Evolutionary conservation across 345 rosid genomes (phyloP), one percentile per base, ranked within the genome.

Genomic region (Corchorus capsularis): DNA sequence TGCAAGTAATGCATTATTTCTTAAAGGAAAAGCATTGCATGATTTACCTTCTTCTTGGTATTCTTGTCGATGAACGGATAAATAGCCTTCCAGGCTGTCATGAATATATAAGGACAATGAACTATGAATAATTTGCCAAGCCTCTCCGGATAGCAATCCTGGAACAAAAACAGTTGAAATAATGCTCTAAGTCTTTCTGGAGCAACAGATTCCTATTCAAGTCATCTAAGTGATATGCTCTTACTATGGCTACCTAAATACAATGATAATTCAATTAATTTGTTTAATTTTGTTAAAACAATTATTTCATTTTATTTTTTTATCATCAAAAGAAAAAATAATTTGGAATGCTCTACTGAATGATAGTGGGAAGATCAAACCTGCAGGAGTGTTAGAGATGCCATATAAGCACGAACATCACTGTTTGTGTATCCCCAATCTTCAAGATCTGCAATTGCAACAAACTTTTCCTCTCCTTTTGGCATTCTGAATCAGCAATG

Each of bases 131-230:
- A 77, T 71, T 90, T 95, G 60, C 90, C 99, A 17, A 95, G 82
- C 82, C 99, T 88, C 86, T 95, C 98, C 0, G 98, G 99, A 71
- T 85, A 93, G 76, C 90, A 92, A 70, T 95, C 99, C 99, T 91
- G 87, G 59, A 46, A 80, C 41, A 35, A 76, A 32, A 82, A 67
- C 37, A 62, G 39, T 16, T 45, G 50, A 54, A 59, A 41, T 54
- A 65, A 37, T 12, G 15, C 22, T 39, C 4, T 22, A 14, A 63
- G 77, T 61, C 39, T 67, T 35, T 27, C 10, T 22, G n/a, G 43
- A 75, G 55, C 34, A 32, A 35, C 10, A 52, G 15, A 50, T 27
- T 69, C 37, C 41, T 14, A 35, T 2, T 0, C 7, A 67, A 13
- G 13, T 68, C 5, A 69, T 4, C 35, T 1, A 11, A 6, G 15